phyloP scores from a whole-genome alignment of 345 rosid genomes.

The Brassica napus region Da-Ae NC_063434.1:26295001-26295500 shows the following conservation, averaged over 20 bases:
- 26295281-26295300: constrained; percentile 48
- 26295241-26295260: constrained; percentile 28
- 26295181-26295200: constrained; percentile 65
- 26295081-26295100: constrained; percentile 79
- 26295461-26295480: not conserved
- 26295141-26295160: constrained; percentile 85
- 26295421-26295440: not conserved
- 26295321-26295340: constrained; percentile 87
- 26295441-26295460: not conserved
- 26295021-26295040: not conserved
- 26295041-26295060: not conserved
- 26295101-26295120: constrained; percentile 87
- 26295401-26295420: not conserved
- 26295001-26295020: not conserved
- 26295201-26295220: constrained; percentile 35
- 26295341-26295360: constrained; percentile 22
- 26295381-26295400: constrained; percentile 20
- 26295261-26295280: constrained; percentile 34
- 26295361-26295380: constrained; percentile 20
- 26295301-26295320: constrained; percentile 51
- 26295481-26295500: not conserved
- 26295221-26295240: constrained; percentile 38
- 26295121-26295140: constrained; percentile 84
- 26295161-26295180: constrained; percentile 51
- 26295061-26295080: constrained; percentile 33